Evolutionary conservation across 768 basidiomycete species (phyloP), one percentile per base, ranked within the genome.

Genomic region (Hygrophoropsis aurantiaca): DNA sequence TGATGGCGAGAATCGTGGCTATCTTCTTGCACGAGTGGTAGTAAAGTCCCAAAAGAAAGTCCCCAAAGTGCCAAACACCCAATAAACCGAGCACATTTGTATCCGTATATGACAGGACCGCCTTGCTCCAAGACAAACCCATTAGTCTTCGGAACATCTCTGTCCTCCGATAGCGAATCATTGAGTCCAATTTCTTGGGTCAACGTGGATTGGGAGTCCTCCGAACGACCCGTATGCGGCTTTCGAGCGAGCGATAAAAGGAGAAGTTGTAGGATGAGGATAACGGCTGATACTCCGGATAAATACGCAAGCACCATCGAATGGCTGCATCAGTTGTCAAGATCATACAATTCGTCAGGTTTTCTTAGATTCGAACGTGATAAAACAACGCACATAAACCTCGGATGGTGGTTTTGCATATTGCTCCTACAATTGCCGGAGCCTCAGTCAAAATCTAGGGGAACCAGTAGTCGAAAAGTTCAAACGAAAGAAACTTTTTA

Each of bases 111-210:
- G 33, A 49, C 46, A 9, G 27, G 20, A 11, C 59, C 61, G 3
- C 61, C 61, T 42, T 58, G 56, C 8, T 39, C 32, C 11, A 44
- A 40, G 18, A 63, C 37, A 43, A 54, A 77, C 23, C 7, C 27
- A 6, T 30, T 30, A 6, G 27, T 13, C 6, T 73, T 71, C 19
- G 60, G 58, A 23, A 61, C 44, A 25, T 71, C 39, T 19, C 68
- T 44, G 13, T 6, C 27, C 7, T 30, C n/a, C 25, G 53, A 51
- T 32, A 58, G 57, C 7, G 39, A 44, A 18, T 16, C 21, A 9
- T 44, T 34, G 15, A 52, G 53, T 13, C 52, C 42, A 19, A 36
- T 41, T 33, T 33, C 49, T 1, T 46, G 42, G 11, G 48, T 37
- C 19, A 45, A 7, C 27, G 53, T 30, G 10, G 34, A 24, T n/a